Conservation (phyloP, 352 stramenopile species). For the Phytophthora cryptogea region DNA sequence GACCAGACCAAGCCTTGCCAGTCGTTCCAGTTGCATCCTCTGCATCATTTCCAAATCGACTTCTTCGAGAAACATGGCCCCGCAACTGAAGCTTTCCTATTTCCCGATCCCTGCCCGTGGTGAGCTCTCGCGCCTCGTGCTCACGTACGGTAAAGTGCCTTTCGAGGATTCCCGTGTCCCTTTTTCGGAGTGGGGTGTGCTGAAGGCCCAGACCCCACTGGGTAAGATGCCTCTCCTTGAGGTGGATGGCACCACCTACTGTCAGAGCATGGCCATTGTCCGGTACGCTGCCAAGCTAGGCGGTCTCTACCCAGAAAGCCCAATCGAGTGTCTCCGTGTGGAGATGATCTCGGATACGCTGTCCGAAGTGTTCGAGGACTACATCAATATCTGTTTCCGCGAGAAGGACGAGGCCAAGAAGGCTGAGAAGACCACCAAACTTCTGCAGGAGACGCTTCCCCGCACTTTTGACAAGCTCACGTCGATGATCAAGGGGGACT, state of each 20-base stretch:
- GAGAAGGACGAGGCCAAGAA: constrained; percentile 40
- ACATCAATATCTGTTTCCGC: constrained; percentile 38
- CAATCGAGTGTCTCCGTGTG: constrained; percentile 41
- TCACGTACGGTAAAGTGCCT: constrained; percentile 45
- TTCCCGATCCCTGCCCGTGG: constrained; percentile 50
- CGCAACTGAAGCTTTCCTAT: constrained; percentile 28
- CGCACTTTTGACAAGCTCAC: constrained; percentile 32
- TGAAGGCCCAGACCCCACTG: constrained; percentile 51
- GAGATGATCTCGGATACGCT: constrained; percentile 52
- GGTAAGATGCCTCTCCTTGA: constrained; percentile 56
- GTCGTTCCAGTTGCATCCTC: not conserved
- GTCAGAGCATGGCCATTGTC: constrained; percentile 61
- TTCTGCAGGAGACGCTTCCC: constrained; percentile 36
- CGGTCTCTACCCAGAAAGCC: constrained; percentile 53
- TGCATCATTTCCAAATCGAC: not conserved
- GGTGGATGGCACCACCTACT: constrained; percentile 47
- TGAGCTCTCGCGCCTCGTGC: constrained; percentile 53
- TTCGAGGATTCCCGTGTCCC: constrained; percentile 59
- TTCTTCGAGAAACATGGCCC: not conserved
- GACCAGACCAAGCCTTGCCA: not conserved
- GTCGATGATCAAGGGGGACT: constrained; percentile 37
- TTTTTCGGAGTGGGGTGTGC: constrained; percentile 24
- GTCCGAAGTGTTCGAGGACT: constrained; percentile 26
- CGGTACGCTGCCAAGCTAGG: constrained; percentile 54
- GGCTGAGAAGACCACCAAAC: constrained; percentile 39